phyloP scores from a whole-genome alignment of 345 rosid genomes.

The Lepidium aucheri region DNA sequence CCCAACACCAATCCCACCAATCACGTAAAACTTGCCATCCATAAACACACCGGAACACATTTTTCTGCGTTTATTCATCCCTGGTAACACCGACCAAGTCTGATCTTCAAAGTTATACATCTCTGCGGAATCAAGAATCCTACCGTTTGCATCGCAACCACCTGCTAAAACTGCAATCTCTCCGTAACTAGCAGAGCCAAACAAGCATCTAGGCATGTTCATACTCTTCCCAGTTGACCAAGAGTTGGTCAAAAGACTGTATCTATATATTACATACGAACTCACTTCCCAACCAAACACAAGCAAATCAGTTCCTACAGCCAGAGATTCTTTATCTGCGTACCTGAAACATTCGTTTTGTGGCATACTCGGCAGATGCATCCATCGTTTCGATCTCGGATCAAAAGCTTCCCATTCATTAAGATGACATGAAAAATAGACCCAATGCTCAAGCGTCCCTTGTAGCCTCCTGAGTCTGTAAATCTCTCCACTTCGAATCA shows the following conservation, averaged over 20 bases:
- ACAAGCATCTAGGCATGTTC: conserved; percentile 65
- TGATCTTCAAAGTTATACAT: conserved; percentile 51
- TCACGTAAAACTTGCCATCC: conserved; percentile 74
- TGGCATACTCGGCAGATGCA: conserved; percentile 56
- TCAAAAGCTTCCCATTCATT: conserved; percentile 80
- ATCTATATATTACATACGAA: conserved; percentile 30
- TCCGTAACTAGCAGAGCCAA: conserved; percentile 64
- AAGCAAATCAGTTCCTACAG: conserved; percentile 54
- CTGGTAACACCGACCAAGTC: conserved; percentile 52
- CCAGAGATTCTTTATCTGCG: conserved; percentile 56
- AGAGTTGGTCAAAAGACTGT: conserved; percentile 39
- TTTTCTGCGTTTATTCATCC: conserved; percentile 62
- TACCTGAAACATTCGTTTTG: conserved; percentile 43
- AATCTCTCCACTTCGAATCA: conserved; percentile 44
- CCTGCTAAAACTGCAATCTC: conserved; percentile 70
- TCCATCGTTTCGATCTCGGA: conserved; percentile 52
- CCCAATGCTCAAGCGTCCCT: conserved; percentile 65
- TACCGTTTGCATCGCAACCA: conserved; percentile 65
- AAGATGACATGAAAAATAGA: conserved; percentile 64
- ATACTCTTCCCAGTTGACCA: conserved; percentile 43
- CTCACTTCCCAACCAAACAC: conserved; percentile 51
- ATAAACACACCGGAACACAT: conserved; percentile 73
- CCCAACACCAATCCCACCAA: conserved; percentile 68
- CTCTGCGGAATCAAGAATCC: conserved; percentile 52
- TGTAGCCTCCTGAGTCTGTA: conserved; percentile 39